A percentile compares a stretch with the other conserved stretches of the same genome.
Conservation (phyloP, 441 rosid species). For the Aleurites moluccanus region DNA sequence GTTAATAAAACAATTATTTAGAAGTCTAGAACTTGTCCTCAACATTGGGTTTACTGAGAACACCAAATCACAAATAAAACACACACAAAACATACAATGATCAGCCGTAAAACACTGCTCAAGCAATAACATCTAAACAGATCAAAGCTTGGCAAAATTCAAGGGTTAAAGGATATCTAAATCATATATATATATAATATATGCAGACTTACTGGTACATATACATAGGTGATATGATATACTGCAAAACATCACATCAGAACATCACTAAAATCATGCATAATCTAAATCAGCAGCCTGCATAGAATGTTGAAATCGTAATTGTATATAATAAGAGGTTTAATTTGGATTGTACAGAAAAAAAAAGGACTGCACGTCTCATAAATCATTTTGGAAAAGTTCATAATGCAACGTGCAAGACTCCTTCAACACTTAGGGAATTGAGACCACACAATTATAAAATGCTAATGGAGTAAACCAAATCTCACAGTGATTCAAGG, state of each 20-base stretch:
- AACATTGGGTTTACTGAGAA: neutral
- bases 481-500: neutral
- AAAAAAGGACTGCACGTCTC: neutral
- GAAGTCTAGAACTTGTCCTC: neutral
- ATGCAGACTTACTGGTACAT: constrained; percentile 39
- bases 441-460: neutral
- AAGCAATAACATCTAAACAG: neutral
- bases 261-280: constrained; percentile 31
- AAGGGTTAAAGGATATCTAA: constrained; percentile 1
- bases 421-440: neutral
- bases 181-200: too few relatives aligned
- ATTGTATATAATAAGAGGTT: constrained; percentile 8
- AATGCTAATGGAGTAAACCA: neutral
- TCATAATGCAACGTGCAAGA: neutral
- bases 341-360: constrained; percentile 19
- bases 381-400: neutral
- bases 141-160: neutral
- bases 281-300: constrained; percentile 35
- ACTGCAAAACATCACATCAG: constrained; percentile 34
- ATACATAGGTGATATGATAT: constrained; percentile 25
- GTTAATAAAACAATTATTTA: neutral
- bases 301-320: constrained; percentile 22
- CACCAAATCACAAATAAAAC: neutral
- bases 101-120: neutral
- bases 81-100: neutral